These are phyloP conservation scores for Hypomontagnella submonticulosa DNA, from an alignment of 495 filamentous ascomycete species.

Conservation along the genomic window DNA sequence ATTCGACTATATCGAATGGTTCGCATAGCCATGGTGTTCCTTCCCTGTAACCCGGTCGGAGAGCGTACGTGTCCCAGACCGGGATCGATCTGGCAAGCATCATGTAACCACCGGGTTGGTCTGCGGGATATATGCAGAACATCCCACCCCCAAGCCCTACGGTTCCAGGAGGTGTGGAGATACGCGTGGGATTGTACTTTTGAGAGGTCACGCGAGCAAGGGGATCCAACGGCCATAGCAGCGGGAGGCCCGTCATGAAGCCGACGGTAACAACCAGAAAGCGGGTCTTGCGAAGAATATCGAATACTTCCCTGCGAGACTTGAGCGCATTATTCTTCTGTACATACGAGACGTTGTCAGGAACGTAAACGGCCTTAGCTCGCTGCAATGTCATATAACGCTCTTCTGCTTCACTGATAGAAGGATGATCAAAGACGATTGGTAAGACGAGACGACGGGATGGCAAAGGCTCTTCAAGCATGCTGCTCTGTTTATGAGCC, in stretches of 20 bases:
- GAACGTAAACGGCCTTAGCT: constrained; percentile 67
- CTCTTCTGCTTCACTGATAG: constrained; percentile 59
- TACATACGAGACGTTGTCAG: constrained; percentile 67
- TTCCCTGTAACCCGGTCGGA: constrained; percentile 58
- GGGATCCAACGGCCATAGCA: constrained; percentile 67
- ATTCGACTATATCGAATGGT: constrained; percentile 67
- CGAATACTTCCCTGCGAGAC: constrained; percentile 50
- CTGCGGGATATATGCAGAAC: constrained; percentile 67
- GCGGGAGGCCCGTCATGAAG: constrained; percentile 66
- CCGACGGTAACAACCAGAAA: constrained; percentile 67
- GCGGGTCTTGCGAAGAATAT: constrained; percentile 58
- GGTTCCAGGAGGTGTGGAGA: constrained; percentile 67
- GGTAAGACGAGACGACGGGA: constrained; percentile 60
- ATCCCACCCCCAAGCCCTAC: constrained; percentile 66
- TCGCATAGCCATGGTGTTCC: constrained; percentile 65
- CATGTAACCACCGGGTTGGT: constrained; percentile 69
- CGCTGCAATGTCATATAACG: constrained; percentile 70
- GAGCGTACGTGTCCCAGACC: constrained; percentile 64
- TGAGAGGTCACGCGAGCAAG: constrained; percentile 63
- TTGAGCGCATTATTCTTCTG: constrained; percentile 64
- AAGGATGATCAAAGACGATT: constrained; percentile 63
- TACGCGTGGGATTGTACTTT: constrained; percentile 69
- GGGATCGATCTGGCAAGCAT: constrained; percentile 66
- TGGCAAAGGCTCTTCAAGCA: constrained; percentile 14
- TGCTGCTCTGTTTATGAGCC: constrained; percentile 13